Evolutionary conservation across 108 stramenopile species (phyloP).

Genomic region (Skeletonema costatum): DNA sequence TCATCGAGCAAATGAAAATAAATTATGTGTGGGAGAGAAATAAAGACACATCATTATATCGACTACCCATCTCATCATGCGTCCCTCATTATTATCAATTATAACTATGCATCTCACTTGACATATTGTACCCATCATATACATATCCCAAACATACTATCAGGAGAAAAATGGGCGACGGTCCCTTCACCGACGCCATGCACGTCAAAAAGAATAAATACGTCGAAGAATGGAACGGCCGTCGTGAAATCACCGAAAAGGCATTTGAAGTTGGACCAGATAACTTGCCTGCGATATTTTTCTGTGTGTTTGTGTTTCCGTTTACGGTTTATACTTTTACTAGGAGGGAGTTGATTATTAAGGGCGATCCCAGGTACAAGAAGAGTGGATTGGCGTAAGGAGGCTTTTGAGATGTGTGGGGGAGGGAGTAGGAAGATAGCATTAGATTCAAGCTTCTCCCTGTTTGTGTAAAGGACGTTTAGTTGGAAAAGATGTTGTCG

Average conservation of each 20-base stretch:
- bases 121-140: no score
- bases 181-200: conserved; percentile 67
- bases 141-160: background rate
- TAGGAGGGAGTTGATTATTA: conserved; percentile 64
- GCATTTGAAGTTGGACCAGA: conserved; percentile 46
- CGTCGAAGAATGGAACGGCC: conserved; percentile 89
- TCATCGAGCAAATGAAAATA: background rate
- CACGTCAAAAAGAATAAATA: conserved; percentile 86
- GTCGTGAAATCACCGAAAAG: conserved; percentile 83
- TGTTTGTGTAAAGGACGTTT: no score
- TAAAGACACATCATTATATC: background rate
- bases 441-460: background rate
- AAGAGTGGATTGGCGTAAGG: conserved; percentile 45
- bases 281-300: conserved; percentile 47
- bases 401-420: background rate
- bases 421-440: background rate
- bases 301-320: conserved; percentile 55
- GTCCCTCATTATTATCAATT: background rate
- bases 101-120: no score
- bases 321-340: conserved; percentile 61
- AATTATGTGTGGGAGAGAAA: no score
- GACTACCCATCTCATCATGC: no score
- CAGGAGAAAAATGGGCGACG: conserved; percentile 78
- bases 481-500: no score
- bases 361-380: conserved; percentile 78